Conservation (phyloP, 768 basidiomycete genomes). For the Bullera alba region DNA sequence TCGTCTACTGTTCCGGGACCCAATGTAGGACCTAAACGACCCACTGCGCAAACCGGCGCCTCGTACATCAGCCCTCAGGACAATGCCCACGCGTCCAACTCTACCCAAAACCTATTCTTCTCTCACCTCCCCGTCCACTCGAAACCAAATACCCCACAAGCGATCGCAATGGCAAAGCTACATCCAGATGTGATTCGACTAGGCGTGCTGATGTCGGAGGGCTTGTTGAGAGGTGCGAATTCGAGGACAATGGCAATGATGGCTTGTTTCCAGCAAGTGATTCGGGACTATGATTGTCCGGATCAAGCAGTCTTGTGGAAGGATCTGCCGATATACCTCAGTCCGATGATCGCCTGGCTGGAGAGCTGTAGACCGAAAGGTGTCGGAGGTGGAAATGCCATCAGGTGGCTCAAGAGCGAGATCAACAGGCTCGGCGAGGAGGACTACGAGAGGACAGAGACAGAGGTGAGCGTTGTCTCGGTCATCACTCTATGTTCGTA, state of each 20-base stretch:
- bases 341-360: conserved; percentile 31
- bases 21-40: not conserved
- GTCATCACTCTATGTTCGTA: not conserved
- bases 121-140: conserved; percentile 38
- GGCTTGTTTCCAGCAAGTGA: conserved; percentile 80
- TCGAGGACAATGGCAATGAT: conserved; percentile 90
- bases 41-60: not conserved
- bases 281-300: conserved; percentile 44
- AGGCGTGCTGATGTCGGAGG: conserved; percentile 82
- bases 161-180: conserved; percentile 49
- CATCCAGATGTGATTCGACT: conserved; percentile 83
- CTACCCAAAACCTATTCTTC: conserved; percentile 29
- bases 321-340: conserved; percentile 29
- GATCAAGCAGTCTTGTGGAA: conserved; percentile 31
- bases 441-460: conserved; percentile 56
- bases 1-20: no score
- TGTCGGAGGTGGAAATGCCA: conserved; percentile 45
- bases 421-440: conserved; percentile 85
- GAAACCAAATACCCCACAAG: conserved; percentile 20
- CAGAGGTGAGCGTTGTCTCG: conserved; percentile 59
- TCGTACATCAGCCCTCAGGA: not conserved
- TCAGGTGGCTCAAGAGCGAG: conserved; percentile 73
- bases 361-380: conserved; percentile 43
- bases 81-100: not conserved
- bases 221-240: conserved; percentile 89